phyloP scores from a whole-genome alignment of 352 stramenopile species.

The Globisporangium polare region DNA sequence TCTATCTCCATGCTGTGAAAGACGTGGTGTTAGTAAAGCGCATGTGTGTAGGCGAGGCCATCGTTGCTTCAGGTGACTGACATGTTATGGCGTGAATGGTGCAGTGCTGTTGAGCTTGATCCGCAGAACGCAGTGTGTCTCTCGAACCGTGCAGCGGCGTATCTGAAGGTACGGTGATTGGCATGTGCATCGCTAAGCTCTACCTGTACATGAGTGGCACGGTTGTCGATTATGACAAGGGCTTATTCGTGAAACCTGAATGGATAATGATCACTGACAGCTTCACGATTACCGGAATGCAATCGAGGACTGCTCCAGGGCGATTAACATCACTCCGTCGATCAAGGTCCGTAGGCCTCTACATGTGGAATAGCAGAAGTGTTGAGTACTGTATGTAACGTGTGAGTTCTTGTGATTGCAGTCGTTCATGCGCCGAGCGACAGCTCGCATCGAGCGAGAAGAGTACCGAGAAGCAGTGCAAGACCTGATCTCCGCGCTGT shows the following conservation, averaged over 20 bases:
- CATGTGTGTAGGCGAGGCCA: not conserved
- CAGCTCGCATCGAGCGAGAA: constrained; percentile 30
- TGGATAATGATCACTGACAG: constrained; percentile 15
- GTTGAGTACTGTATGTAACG: not conserved
- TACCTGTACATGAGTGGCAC: not conserved
- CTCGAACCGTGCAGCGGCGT: constrained; percentile 67
- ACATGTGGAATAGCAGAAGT: not conserved
- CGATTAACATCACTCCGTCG: constrained; percentile 34
- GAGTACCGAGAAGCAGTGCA: constrained; percentile 26
- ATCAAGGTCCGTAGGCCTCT: constrained; percentile 47
- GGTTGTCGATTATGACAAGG: not conserved
- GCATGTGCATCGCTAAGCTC: not conserved
- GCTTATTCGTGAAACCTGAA: not conserved
- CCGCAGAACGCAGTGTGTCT: constrained; percentile 32
- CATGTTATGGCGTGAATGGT: not conserved
- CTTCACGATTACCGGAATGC: constrained; percentile 34
- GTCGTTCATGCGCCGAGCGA: constrained; percentile 54
- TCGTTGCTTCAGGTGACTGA: not conserved
- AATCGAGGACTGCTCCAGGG: constrained; percentile 41
- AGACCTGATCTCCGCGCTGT: constrained; percentile 39
- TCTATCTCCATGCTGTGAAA: not conserved
- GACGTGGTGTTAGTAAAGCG: not conserved
- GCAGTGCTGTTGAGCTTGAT: constrained; percentile 49
- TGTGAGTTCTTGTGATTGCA: constrained; percentile 11
- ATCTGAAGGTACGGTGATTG: constrained; percentile 43